phyloP scores from a whole-genome alignment of 1,284 basidiomycete genomes.

The Cryptococcus maquisensis region DNA sequence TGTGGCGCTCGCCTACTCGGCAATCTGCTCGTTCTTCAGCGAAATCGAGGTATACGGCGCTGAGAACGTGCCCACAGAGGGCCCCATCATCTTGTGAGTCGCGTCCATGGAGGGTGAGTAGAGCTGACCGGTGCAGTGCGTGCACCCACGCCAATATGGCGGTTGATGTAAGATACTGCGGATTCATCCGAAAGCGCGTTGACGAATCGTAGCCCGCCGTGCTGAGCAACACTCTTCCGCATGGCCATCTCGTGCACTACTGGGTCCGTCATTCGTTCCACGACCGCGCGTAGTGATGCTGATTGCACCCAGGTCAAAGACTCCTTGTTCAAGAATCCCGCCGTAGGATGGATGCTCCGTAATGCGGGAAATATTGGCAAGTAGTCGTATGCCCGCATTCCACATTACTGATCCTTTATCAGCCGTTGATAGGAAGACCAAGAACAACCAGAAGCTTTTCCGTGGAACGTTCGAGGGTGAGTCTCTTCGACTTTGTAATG shows the following conservation, averaged over 20 bases:
- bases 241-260: constrained; percentile 64
- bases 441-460: constrained; percentile 85
- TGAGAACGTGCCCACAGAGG: constrained; percentile 76
- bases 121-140: constrained; percentile 53
- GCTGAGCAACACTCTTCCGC: constrained; percentile 44
- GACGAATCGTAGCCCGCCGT: constrained; percentile 35
- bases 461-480: constrained; percentile 72
- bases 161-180: constrained; percentile 68
- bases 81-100: constrained; percentile 81
- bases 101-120: neutral
- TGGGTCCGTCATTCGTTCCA: constrained; percentile 74
- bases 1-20: constrained; percentile 64
- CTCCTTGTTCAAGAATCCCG: constrained; percentile 70
- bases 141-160: constrained; percentile 91
- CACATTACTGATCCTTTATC: constrained; percentile 6
- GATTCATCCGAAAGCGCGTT: neutral
- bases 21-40: constrained; percentile 78
- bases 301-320: constrained; percentile 46
- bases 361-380: constrained; percentile 78
- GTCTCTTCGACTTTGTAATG: neutral
- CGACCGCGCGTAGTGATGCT: neutral
- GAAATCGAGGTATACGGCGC: constrained; percentile 75
- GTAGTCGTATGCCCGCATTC: constrained; percentile 2
- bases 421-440: constrained; percentile 87
- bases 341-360: constrained; percentile 67